phyloP scores from a whole-genome alignment of 768 basidiomycete genomes.

The Auriscalpium microsporum region DNA sequence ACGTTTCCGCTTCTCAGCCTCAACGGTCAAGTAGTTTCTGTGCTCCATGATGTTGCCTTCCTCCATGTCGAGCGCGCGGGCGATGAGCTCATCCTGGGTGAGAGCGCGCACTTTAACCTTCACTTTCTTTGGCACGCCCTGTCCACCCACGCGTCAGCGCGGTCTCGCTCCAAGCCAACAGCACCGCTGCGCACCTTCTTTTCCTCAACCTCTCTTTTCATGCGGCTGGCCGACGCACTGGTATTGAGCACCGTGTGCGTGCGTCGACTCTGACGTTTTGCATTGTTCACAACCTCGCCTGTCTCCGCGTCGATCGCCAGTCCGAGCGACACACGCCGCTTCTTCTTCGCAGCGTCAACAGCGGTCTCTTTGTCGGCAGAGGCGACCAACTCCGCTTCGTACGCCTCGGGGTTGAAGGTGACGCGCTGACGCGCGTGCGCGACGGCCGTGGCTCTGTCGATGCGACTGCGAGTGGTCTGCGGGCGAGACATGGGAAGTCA shows the following conservation, averaged over 20 bases:
- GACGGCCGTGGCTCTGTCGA: constrained; percentile 56
- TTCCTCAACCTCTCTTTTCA: constrained; percentile 53
- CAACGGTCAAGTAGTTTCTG: constrained; percentile 65
- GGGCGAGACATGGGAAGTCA: neutral
- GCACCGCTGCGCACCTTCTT: constrained; percentile 39
- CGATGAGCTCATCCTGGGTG: constrained; percentile 81
- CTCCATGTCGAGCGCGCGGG: constrained; percentile 76
- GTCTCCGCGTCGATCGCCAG: constrained; percentile 51
- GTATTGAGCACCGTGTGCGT: constrained; percentile 66
- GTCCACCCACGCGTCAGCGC: too few species aligned
- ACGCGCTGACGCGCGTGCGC: constrained; percentile 60
- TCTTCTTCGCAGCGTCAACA: constrained; percentile 25
- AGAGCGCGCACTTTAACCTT: constrained; percentile 43
- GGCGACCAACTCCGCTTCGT: constrained; percentile 19
- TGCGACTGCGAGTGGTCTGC: constrained; percentile 45
- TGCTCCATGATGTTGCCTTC: constrained; percentile 78
- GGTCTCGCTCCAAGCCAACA: neutral
- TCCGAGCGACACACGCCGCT: constrained; percentile 47
- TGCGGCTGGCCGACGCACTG: constrained; percentile 53
- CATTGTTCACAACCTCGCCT: constrained; percentile 41
- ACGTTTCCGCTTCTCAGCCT: constrained; percentile 75
- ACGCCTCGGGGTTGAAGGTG: constrained; percentile 55
- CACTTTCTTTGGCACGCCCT: constrained; percentile 46
- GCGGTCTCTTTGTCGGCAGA: neutral
- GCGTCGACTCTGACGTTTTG: constrained; percentile 50